Percentiles rank a stretch among this genome's conserved stretches.
phyloP scores from a whole-genome alignment of 441 rosid species.

The Lepidium campestre region DNA sequence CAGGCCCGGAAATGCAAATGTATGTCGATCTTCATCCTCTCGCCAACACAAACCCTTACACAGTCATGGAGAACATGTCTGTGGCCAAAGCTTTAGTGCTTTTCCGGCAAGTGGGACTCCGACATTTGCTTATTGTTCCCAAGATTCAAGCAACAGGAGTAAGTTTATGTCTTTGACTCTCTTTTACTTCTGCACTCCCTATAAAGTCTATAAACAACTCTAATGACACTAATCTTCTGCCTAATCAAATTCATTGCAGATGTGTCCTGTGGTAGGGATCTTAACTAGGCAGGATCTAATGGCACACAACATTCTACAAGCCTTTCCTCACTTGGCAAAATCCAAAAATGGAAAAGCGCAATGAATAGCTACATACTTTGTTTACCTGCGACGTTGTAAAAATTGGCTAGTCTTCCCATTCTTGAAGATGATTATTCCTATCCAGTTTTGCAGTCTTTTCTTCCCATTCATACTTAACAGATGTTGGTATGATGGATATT shows the following conservation, averaged over 20 bases:
- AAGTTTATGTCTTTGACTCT: slow-evolving; percentile 25
- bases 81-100: slow-evolving; percentile 87
- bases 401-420: slow-evolving; percentile 13
- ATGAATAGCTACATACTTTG: slow-evolving; percentile 3
- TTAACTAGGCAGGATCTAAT: slow-evolving; percentile 81
- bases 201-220: background rate
- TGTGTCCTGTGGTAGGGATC: slow-evolving; percentile 66
- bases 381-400: slow-evolving; percentile 9
- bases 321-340: slow-evolving; percentile 65
- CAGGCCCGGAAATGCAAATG: slow-evolving; percentile 70
- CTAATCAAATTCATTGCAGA: slow-evolving; percentile 31
- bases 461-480: slow-evolving; percentile 7
- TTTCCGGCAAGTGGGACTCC: slow-evolving; percentile 70
- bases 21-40: slow-evolving; percentile 83
- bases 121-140: slow-evolving; percentile 75
- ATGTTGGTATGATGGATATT: slow-evolving; percentile 11
- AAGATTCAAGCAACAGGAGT: slow-evolving; percentile 79
- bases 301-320: slow-evolving; percentile 66
- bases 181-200: background rate
- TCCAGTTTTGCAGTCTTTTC: slow-evolving; percentile 27
- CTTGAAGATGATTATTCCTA: slow-evolving; percentile 14
- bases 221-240: background rate
- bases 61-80: slow-evolving; percentile 79
- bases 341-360: slow-evolving; percentile 28
- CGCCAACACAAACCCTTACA: slow-evolving; percentile 81